Evolutionary conservation across 352 stramenopile species (phyloP), one percentile per base, ranked within the genome.

Genomic region (Phytophthora cactorum): DNA sequence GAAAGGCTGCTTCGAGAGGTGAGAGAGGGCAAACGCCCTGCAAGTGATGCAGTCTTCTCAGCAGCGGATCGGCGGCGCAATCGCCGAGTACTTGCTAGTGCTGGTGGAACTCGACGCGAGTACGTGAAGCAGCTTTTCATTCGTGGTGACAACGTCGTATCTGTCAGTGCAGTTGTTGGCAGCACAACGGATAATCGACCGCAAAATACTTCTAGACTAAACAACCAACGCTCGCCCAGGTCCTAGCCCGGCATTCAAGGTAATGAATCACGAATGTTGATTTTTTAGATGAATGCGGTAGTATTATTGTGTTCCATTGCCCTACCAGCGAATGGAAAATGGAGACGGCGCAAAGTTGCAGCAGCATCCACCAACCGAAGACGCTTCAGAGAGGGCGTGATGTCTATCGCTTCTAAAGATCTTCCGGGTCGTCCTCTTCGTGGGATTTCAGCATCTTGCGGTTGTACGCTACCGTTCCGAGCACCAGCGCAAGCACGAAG

Each of bases 101-200:
- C 53, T 44, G 68, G 68, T 41, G 64, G 73, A 10, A 67, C 51
- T 17, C 66, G 72, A 34, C 72, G 60, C n/a, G 68, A 80, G 39
- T 85, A 87, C 55, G 43, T 91, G 51, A 91, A 93, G 68, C 90
- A 98, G 72, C 72, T 98, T 31, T 89, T 98, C 59, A 81, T 98
- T 28, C 83, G 95, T 29, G 95, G 95, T 11, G 95, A 98, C 69
- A 98, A 96, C 70, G 81, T 98, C 54, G 93, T 98, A 32, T 79
- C 74, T 10, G 64, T 82, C 11, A 82, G 74, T 61, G 52, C 81
- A 90, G 63, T 77, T 88, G n/a, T 27, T 68, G 39, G 36, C 54
- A 55, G 72, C 50, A 17, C 27, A 65, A 22, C 17, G 11, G 32
- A 47, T 28, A 52, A 22, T 52, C 17, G 31, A 7, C 41, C 34